Evolutionary conservation across 257 asterid species (phyloP).

Genomic region (Primulina tabacum): DNA sequence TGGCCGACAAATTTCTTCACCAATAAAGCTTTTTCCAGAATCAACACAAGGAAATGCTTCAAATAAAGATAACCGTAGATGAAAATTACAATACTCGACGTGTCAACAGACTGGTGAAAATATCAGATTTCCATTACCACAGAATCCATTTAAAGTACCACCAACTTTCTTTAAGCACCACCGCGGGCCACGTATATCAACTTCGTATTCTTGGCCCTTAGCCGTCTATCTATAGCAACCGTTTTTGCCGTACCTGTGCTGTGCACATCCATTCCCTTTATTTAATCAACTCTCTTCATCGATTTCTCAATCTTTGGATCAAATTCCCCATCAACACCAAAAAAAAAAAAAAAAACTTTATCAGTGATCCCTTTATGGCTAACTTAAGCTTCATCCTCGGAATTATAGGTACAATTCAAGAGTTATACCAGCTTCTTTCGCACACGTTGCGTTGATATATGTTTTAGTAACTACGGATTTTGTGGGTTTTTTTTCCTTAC

Average conservation of each 20-base stretch:
- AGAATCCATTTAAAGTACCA: neutral
- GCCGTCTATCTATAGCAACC: neutral
- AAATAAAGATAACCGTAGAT: neutral
- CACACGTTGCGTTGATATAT: no score
- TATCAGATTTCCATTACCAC: neutral
- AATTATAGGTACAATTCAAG: constrained; percentile 36
- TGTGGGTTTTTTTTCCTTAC: no score
- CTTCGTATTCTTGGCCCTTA: no score
- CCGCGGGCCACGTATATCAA: neutral
- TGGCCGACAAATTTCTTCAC: neutral
- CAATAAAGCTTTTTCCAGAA: neutral
- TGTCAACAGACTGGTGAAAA: neutral
- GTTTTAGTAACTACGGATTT: no score
- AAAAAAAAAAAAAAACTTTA: neutral
- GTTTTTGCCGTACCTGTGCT: neutral
- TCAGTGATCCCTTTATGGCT: constrained; percentile 27
- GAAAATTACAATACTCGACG: neutral
- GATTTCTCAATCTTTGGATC: no score
- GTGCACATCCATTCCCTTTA: no score
- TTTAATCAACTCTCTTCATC: neutral
- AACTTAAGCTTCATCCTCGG: constrained; percentile 44
- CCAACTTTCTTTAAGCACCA: neutral
- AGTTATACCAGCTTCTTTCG: no score
- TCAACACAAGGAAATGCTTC: neutral
- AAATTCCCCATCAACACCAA: neutral